Conservation (phyloP, 129 eudicot species). For the Flaveria trinervia region DNA sequence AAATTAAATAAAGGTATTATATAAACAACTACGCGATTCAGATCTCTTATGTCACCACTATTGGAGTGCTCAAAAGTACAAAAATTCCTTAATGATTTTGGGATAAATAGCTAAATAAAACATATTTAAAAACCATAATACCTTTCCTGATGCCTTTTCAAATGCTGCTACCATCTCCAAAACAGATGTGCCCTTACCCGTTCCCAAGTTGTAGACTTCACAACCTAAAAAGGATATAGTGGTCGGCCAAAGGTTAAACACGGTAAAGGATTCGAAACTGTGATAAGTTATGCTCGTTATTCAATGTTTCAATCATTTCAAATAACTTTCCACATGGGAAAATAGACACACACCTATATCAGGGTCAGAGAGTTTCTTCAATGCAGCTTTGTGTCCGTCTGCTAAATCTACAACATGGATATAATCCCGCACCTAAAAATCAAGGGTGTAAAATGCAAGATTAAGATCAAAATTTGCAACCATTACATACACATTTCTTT, state of each 20-base stretch:
- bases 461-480: slow-evolving; percentile 1
- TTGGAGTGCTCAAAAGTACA: not conserved
- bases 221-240: slow-evolving; percentile 51
- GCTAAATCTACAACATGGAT: slow-evolving; percentile 97
- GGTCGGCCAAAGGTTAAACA: not conserved
- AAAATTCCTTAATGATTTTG: not conserved
- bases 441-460: not conserved
- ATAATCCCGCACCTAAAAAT: slow-evolving; percentile 85
- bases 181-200: slow-evolving; percentile 91
- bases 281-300: not conserved
- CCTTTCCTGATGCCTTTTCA: slow-evolving; percentile 95
- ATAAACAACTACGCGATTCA: not conserved
- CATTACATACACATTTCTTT: not conserved
- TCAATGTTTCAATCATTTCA: not conserved
- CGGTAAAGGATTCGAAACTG: not conserved
- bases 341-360: slow-evolving; percentile 50
- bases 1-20: not conserved
- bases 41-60: not conserved
- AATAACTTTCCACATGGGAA: not conserved
- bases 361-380: slow-evolving; percentile 72
- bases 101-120: not conserved
- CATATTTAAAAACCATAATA: slow-evolving; percentile 27
- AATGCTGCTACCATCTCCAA: slow-evolving; percentile 97
- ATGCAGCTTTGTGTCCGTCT: slow-evolving; percentile 91
- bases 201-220: slow-evolving; percentile 92